A percentile compares a stretch with the other conserved stretches of the same genome.
Conservation (phyloP, 371 early-diverging fungal genomes). For the Mucor racemosus region DNA sequence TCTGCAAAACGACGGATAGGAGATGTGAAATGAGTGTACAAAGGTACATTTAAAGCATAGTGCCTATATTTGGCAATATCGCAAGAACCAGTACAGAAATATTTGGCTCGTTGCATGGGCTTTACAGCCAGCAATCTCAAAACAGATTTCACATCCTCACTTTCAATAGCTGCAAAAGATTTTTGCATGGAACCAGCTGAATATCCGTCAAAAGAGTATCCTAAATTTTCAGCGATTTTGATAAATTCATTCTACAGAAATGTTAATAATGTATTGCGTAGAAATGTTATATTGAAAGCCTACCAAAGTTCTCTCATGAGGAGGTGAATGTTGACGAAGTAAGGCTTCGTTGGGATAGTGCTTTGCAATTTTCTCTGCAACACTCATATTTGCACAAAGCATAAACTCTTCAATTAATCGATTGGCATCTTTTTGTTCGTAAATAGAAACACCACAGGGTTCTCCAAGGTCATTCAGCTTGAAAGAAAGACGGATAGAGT, state of each 20-base stretch:
- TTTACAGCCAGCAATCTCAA: constrained; percentile 76
- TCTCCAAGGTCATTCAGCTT: constrained; percentile 72
- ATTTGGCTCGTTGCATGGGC: constrained; percentile 95
- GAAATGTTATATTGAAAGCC: background rate
- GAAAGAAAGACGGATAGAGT: constrained; percentile 78
- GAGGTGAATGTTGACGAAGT: constrained; percentile 86
- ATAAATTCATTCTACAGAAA: constrained; percentile 57
- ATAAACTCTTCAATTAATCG: constrained; percentile 99
- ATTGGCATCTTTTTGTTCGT: constrained; percentile 92
- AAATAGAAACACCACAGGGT: constrained; percentile 71
- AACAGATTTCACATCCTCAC: constrained; percentile 54
- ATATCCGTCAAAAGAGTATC: constrained; percentile 46
- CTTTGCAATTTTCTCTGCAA: constrained; percentile 89
- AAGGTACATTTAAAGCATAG: constrained; percentile 85
- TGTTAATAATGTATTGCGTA: background rate
- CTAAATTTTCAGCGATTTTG: constrained; percentile 52
- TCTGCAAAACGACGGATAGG: constrained; percentile 99
- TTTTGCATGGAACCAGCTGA: constrained; percentile 67
- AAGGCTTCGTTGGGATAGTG: constrained; percentile 91
- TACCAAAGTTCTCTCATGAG: constrained; percentile 70
- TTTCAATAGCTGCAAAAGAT: constrained; percentile 70
- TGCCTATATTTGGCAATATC: constrained; percentile 73
- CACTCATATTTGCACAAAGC: constrained; percentile 98
- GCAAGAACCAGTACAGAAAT: constrained; percentile 87
- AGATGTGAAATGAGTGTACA: constrained; percentile 98